These are phyloP conservation scores for Leishmania turanica DNA, from an alignment of 208 protist genomes.

Conservation along the genomic window DNA sequence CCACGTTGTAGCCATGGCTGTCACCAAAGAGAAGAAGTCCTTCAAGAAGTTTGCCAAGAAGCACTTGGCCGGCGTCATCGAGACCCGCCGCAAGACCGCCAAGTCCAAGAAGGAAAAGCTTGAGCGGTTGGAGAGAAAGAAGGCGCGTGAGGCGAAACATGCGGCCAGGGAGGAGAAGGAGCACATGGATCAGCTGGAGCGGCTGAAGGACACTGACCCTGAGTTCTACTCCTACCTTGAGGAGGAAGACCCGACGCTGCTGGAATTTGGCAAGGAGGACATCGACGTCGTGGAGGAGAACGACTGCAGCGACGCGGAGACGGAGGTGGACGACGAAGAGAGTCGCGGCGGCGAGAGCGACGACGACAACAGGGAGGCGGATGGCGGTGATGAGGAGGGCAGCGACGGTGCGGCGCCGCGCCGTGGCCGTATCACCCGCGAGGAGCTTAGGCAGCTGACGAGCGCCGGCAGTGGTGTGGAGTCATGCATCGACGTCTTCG, in stretches of 20 bases:
- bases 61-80: constrained; percentile 87
- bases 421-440: constrained; percentile 49
- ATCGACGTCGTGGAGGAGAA: constrained; percentile 72
- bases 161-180: constrained; percentile 82
- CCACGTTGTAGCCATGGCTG: constrained; percentile 37
- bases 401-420: constrained; percentile 23
- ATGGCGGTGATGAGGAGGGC: constrained; percentile 36
- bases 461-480: constrained; percentile 42
- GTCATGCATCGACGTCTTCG: constrained; percentile 73
- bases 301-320: constrained; percentile 77
- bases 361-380: constrained; percentile 31
- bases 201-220: constrained; percentile 89
- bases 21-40: constrained; percentile 89
- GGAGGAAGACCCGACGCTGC: constrained; percentile 86
- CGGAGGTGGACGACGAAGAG: constrained; percentile 75
- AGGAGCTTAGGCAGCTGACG: constrained; percentile 60
- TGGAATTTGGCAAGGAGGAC: constrained; percentile 87
- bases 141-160: constrained; percentile 66
- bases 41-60: constrained; percentile 94
- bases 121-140: constrained; percentile 81
- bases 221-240: constrained; percentile 92
- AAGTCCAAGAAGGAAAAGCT: constrained; percentile 90
- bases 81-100: constrained; percentile 86
- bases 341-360: constrained; percentile 30
- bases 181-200: constrained; percentile 87